Evolutionary conservation across 495 filamentous ascomycete species (phyloP), one percentile per base, ranked within the genome.

Genomic region (Penicillium ochrochloron): DNA sequence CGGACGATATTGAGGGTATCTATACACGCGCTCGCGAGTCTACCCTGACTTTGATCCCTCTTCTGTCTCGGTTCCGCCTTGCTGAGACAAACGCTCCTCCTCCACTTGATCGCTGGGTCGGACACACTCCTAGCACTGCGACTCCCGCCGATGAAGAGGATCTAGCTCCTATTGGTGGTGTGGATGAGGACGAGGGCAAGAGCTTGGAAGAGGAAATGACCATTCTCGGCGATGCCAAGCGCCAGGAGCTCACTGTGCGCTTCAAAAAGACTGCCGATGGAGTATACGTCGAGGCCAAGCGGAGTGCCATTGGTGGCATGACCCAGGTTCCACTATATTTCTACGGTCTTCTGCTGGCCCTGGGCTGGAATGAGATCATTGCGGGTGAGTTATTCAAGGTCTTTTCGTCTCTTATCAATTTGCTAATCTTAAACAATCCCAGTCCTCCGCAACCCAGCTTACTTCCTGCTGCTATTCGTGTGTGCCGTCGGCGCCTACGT

Each of bases 181-280:
- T 96, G 15, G 95, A 97, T 61, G 93, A 95, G 70, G 92, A 96
- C 57, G 93, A 96, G 61, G 92, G 91, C 70, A 96, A 92, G 86
- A 94, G 89, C 62, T 80, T 97, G 41, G 93, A 96, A 69, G 95
- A 97, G 74, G 95, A 97, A 76, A 95, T 93, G 88, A 93, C 91
- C n/a, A 85, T 99, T 11, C 82, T 99, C 34, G 88, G 88, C 63
- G 95, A 98, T 72, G 83, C 86, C 42, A 97, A 97, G 70, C 84
- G 88, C 59, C 89, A 93, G 70, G 95, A 98, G 75, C 84, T 98
- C 59, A 89, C 91, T 14, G 89, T 93, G n/a, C 84, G 95, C 64
- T 99, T 99, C 80, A 97, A 96, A 84, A 97, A 97, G 81, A 92
- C 91, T 65, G 95, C 95, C 17, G 95, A 99, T 72, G 95, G 93